Percentiles rank a stretch among this genome's conserved stretches.
Conservation (phyloP, 495 filamentous ascomycete species). For the Podospora fimiseda region DNA sequence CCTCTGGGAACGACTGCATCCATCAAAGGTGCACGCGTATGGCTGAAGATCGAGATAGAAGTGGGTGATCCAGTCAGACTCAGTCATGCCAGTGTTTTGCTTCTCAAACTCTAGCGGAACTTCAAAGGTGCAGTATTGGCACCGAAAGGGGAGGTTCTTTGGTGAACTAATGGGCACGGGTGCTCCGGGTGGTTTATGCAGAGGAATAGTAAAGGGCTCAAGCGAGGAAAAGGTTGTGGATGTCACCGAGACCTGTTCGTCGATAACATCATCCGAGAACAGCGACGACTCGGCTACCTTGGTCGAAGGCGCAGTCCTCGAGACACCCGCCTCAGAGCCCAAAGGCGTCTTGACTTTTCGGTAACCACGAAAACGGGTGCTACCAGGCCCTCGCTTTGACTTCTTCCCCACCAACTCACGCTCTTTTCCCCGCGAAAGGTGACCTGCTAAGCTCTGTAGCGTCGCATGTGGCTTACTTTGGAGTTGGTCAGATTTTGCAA, state of each 20-base stretch:
- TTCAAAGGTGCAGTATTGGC: slow-evolving; percentile 16
- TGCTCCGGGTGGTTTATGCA: background rate
- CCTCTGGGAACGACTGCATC: slow-evolving; percentile 7
- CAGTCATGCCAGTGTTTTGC: background rate
- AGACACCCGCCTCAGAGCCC: background rate
- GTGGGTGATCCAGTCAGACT: slow-evolving; percentile 14
- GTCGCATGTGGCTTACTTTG: background rate
- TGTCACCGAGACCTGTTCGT: slow-evolving; percentile 1
- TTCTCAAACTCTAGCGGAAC: slow-evolving; percentile 6
- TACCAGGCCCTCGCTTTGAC: background rate
- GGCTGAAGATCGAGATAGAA: slow-evolving; percentile 21
- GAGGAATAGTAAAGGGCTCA: background rate
- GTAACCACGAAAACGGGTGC: background rate
- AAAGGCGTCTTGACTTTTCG: background rate
- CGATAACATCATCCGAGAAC: background rate
- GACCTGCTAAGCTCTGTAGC: background rate
- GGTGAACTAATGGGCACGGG: background rate
- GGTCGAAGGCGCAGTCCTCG: background rate
- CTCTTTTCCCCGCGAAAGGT: background rate
- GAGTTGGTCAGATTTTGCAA: too few species aligned
- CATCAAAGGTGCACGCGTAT: slow-evolving; percentile 20
- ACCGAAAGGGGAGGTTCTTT: slow-evolving; percentile 2
- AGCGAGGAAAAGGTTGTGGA: background rate
- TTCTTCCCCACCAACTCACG: background rate
- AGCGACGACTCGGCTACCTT: background rate